Conservation (phyloP, 78 protist genomes). For the Speleostelium caveatum region DNA sequence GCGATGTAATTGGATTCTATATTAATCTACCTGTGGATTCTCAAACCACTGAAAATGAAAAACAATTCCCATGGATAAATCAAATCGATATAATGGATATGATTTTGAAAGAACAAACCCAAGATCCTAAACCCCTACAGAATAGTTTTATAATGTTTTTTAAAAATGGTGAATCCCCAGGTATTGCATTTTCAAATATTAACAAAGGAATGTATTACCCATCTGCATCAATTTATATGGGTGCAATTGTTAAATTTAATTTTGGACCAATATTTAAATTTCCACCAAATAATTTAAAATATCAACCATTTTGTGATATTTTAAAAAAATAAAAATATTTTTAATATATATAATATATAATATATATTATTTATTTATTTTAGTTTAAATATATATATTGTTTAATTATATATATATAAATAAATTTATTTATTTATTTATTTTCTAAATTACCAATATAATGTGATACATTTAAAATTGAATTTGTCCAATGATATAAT, state of each 20-base stretch:
- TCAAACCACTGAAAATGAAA: not conserved
- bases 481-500: conserved; percentile 34
- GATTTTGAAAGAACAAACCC: conserved; percentile 4
- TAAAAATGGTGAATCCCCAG: conserved; percentile 69
- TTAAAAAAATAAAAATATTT: conserved; percentile 16
- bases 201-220: conserved; percentile 62
- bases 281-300: conserved; percentile 47
- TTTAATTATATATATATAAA: no score
- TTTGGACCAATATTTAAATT: conserved; percentile 76
- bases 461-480: conserved; percentile 33
- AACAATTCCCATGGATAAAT: conserved; percentile 12
- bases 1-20: conserved; percentile 69
- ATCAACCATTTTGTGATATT: conserved; percentile 14
- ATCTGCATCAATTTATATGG: conserved; percentile 69
- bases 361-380: no score
- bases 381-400: no score
- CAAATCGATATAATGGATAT: conserved; percentile 34
- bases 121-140: not conserved
- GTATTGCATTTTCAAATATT: conserved; percentile 56
- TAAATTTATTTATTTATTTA: no score
- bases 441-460: conserved; percentile 32
- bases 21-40: conserved; percentile 29
- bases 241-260: conserved; percentile 57
- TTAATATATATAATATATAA: no score
- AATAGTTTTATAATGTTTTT: conserved; percentile 62